Conservation (phyloP, 1,284 basidiomycete species). For the Porogramme epimiltina region DNA sequence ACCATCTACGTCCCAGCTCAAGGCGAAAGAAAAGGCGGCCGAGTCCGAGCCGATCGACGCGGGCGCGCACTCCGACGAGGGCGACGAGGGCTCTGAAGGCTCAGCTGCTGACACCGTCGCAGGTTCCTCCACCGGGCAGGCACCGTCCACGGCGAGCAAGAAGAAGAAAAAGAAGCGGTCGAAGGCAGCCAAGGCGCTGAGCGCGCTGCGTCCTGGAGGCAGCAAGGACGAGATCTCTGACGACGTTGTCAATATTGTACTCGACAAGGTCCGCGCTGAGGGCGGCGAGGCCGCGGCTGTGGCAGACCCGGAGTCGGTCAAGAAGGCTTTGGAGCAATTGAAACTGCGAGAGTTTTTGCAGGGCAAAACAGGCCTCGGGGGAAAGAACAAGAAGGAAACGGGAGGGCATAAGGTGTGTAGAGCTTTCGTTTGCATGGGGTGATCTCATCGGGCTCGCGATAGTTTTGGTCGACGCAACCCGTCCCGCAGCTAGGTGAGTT, state of each 20-base stretch:
- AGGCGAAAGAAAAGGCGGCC: slow-evolving; percentile 42
- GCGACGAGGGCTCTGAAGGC: slow-evolving; percentile 34
- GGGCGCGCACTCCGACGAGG: slow-evolving; percentile 35
- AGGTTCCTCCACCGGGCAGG: slow-evolving; percentile 28
- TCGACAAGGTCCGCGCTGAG: slow-evolving; percentile 61
- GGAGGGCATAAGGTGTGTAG: slow-evolving; percentile 82
- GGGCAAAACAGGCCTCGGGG: slow-evolving; percentile 70
- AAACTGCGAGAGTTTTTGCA: slow-evolving; percentile 75
- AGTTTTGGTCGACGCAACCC: slow-evolving; percentile 98
- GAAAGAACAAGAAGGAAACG: slow-evolving; percentile 73
- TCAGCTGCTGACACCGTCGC: slow-evolving; percentile 22
- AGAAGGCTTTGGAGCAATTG: slow-evolving; percentile 64
- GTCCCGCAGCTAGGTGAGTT: slow-evolving; percentile 79
- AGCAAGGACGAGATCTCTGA: slow-evolving; percentile 55
- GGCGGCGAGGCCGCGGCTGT: slow-evolving; percentile 49
- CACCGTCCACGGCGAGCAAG: slow-evolving; percentile 47
- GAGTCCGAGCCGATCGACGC: slow-evolving; percentile 32
- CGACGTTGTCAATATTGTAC: slow-evolving; percentile 57
- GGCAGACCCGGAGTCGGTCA: slow-evolving; percentile 60
- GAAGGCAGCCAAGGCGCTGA: slow-evolving; percentile 57
- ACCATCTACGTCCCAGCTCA: slow-evolving; percentile 31
- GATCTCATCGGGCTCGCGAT: not conserved
- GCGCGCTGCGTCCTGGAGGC: slow-evolving; percentile 45
- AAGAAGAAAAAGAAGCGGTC: slow-evolving; percentile 80
- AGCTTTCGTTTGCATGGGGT: not conserved